Evolutionary conservation across 2,329 filamentous ascomycete species (phyloP).

Genomic region (Parastagonospora nodorum): DNA sequence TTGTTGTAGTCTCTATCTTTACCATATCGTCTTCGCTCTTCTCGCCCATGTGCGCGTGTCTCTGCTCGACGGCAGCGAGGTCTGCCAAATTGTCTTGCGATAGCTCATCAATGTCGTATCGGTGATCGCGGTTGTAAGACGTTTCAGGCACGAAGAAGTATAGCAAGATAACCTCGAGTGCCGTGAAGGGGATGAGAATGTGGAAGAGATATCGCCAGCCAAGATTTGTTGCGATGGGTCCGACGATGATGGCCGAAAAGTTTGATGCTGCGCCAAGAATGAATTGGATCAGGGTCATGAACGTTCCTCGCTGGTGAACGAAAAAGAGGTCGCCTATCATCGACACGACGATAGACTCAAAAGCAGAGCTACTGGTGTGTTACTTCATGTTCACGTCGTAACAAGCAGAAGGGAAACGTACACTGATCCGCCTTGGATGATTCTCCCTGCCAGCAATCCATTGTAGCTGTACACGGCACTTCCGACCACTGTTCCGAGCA

Average conservation of each 20-base stretch:
- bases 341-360: slow-evolving; percentile 42
- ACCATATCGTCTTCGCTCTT: slow-evolving; percentile 19
- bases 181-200: slow-evolving; percentile 55
- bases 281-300: slow-evolving; percentile 43
- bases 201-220: slow-evolving; percentile 52
- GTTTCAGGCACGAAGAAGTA: slow-evolving; percentile 59
- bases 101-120: slow-evolving; percentile 39
- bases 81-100: slow-evolving; percentile 34
- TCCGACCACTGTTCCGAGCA: slow-evolving; percentile 35
- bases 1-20: slow-evolving; percentile 25
- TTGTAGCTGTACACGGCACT: slow-evolving; percentile 35
- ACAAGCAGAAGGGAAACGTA: slow-evolving; percentile 13
- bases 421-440: slow-evolving; percentile 39
- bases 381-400: slow-evolving; percentile 4
- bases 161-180: slow-evolving; percentile 50
- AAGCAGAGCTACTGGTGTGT: slow-evolving; percentile 32
- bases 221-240: slow-evolving; percentile 40
- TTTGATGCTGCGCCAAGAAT: slow-evolving; percentile 44
- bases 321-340: slow-evolving; percentile 46
- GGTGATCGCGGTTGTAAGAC: slow-evolving; percentile 51
- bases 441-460: slow-evolving; percentile 36
- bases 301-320: slow-evolving; percentile 43
- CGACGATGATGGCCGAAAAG: slow-evolving; percentile 44
- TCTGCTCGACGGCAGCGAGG: slow-evolving; percentile 28
- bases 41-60: slow-evolving; percentile 18